Evolutionary conservation across 331 rosid genomes (phyloP).

Genomic region (Acacia pycnantha): DNA sequence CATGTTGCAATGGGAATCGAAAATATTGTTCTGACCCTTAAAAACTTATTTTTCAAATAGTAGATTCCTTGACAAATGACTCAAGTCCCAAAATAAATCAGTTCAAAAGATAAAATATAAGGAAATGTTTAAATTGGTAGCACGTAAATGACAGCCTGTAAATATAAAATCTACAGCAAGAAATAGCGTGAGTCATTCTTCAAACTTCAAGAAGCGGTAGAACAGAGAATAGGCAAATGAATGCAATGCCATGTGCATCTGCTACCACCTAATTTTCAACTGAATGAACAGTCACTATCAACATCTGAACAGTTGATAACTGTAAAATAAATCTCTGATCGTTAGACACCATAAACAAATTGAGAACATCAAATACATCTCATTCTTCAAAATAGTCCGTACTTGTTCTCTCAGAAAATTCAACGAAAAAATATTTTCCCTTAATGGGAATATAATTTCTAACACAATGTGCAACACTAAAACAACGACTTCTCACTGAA

Average conservation of each 20-base stretch:
- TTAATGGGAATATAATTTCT: neutral
- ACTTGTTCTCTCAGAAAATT: neutral
- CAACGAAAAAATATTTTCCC: neutral
- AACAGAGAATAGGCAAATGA: neutral
- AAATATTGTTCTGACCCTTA: neutral
- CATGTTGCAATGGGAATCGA: neutral
- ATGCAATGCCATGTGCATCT: neutral
- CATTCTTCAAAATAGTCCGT: neutral
- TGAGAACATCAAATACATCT: neutral
- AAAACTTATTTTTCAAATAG: neutral
- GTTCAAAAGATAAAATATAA: neutral
- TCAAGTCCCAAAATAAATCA: neutral
- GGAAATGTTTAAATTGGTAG: neutral
- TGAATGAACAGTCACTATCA: neutral
- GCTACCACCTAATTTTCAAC: neutral
- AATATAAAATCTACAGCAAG: neutral
- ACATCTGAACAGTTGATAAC: neutral
- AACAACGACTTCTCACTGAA: too few relatives aligned
- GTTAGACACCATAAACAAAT: neutral
- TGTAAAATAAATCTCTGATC: neutral
- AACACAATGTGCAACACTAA: too few relatives aligned
- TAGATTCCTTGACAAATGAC: neutral
- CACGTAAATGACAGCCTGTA: neutral
- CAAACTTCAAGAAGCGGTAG: neutral
- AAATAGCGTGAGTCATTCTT: neutral